These are phyloP conservation scores for Spinellus fusiger DNA, from an alignment of 192 early-diverging fungal genomes.

Conservation along the genomic window DNA sequence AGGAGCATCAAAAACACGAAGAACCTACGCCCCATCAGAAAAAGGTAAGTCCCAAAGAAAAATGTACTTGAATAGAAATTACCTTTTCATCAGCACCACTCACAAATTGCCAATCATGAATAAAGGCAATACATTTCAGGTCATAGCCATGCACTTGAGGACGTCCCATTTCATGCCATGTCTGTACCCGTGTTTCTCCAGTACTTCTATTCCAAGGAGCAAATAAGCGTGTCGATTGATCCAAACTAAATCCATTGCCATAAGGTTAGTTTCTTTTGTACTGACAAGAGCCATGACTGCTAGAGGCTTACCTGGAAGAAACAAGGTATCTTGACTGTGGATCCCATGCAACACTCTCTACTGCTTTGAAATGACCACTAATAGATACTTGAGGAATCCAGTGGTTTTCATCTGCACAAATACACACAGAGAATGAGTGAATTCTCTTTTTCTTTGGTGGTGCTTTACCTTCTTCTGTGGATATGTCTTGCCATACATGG, in stretches of 20 bases:
- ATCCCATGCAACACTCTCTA: slow-evolving; percentile 81
- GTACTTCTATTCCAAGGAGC: slow-evolving; percentile 56
- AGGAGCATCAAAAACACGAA: slow-evolving; percentile 85
- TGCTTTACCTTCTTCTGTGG: slow-evolving; percentile 24
- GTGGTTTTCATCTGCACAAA: slow-evolving; percentile 25
- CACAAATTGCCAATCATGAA: slow-evolving; percentile 67
- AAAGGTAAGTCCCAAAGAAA: not conserved
- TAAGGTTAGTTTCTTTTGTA: not conserved
- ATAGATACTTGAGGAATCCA: slow-evolving; percentile 73
- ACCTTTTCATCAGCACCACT: slow-evolving; percentile 94
- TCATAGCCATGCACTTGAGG: slow-evolving; percentile 98
- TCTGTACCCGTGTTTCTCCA: slow-evolving; percentile 11
- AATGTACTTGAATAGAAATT: not conserved
- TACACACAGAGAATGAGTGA: not conserved
- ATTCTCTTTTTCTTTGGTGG: not conserved
- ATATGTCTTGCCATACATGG: slow-evolving; percentile 68
- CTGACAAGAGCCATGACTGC: not conserved
- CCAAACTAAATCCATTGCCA: slow-evolving; percentile 41
- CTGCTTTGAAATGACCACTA: slow-evolving; percentile 78
- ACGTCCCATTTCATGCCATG: slow-evolving; percentile 90
- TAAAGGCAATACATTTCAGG: slow-evolving; percentile 78
- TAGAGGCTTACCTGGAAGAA: slow-evolving; percentile 49
- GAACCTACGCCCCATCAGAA: slow-evolving; percentile 37
- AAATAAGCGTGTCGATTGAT: slow-evolving; percentile 87
- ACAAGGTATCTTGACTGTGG: slow-evolving; percentile 66